These are phyloP conservation scores for Kitagawia praeruptora DNA, from an alignment of 129 eudicot species.

Conservation along the genomic window DNA sequence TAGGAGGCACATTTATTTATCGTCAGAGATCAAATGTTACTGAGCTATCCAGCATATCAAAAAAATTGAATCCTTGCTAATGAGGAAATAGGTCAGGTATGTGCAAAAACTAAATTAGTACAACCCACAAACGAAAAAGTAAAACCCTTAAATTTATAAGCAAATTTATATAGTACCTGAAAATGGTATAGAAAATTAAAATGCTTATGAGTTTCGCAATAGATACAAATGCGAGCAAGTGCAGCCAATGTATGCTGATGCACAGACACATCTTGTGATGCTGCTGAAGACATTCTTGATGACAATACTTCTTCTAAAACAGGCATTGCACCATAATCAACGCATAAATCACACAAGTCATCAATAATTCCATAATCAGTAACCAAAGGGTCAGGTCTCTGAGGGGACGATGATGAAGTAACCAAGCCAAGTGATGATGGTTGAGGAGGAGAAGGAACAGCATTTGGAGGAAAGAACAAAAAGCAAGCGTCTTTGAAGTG, in stretches of 20 bases:
- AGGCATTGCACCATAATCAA: constrained; percentile 86
- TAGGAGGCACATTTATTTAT: background rate
- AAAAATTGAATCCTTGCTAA: background rate
- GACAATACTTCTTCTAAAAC: constrained; percentile 84
- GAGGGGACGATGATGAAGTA: constrained; percentile 74
- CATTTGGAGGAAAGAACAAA: constrained; percentile 73
- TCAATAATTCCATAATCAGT: constrained; percentile 93
- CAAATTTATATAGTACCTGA: constrained; percentile 37
- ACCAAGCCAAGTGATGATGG: constrained; percentile 45
- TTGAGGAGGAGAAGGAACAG: constrained; percentile 71
- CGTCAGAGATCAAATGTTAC: background rate
- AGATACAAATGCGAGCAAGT: constrained; percentile 72
- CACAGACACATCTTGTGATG: constrained; percentile 39
- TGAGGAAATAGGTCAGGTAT: background rate
- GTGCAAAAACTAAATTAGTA: background rate
- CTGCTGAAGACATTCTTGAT: constrained; percentile 40
- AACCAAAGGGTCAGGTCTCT: constrained; percentile 72
- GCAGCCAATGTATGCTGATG: constrained; percentile 71
- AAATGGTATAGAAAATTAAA: constrained; percentile 83
- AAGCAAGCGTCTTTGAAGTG: constrained; percentile 82
- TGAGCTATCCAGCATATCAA: background rate
- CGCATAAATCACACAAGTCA: constrained; percentile 75
- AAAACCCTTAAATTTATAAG: background rate
- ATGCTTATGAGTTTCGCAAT: constrained; percentile 86
- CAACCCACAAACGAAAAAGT: background rate